Percentiles rank a stretch among this genome's conserved stretches.
phyloP scores from a whole-genome alignment of 1,139 yeast species.

The Taphrina confusa region DNA sequence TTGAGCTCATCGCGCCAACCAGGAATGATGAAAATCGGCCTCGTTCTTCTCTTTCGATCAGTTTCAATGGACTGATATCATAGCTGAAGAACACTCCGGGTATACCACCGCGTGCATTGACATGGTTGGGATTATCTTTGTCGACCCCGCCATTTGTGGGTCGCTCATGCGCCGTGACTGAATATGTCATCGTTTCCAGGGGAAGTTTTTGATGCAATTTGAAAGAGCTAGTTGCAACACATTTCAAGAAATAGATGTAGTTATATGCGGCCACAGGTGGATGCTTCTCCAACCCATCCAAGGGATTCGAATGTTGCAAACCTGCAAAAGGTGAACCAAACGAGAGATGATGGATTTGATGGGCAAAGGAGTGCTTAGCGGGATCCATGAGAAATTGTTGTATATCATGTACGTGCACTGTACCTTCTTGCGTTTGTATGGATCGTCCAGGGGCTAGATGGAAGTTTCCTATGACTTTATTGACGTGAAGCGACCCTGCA shows the following conservation, averaged over 20 bases:
- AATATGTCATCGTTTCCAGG: slow-evolving; percentile 86
- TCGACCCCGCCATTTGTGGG: slow-evolving; percentile 85
- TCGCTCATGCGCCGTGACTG: slow-evolving; percentile 87
- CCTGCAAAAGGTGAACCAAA: slow-evolving; percentile 67
- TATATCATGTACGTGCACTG: slow-evolving; percentile 65
- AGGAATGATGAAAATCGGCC: slow-evolving; percentile 76
- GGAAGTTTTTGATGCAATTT: slow-evolving; percentile 53
- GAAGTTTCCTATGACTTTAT: slow-evolving; percentile 83
- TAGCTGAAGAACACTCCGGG: slow-evolving; percentile 88
- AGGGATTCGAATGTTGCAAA: slow-evolving; percentile 58
- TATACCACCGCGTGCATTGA: slow-evolving; percentile 81
- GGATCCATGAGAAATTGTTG: slow-evolving; percentile 63
- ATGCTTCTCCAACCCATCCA: slow-evolving; percentile 57
- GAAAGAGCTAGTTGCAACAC: slow-evolving; percentile 86
- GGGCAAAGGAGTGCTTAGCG: slow-evolving; percentile 64
- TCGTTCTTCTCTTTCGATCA: slow-evolving; percentile 78
- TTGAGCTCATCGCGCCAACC: slow-evolving; percentile 79
- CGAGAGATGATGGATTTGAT: slow-evolving; percentile 72
- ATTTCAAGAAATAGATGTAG: slow-evolving; percentile 78
- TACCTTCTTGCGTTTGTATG: slow-evolving; percentile 49
- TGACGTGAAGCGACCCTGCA: slow-evolving; percentile 73
- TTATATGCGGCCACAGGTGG: slow-evolving; percentile 57
- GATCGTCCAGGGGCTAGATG: slow-evolving; percentile 95
- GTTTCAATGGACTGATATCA: slow-evolving; percentile 91
- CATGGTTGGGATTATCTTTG: slow-evolving; percentile 82